Conservation (phyloP, 139 green algal species). For the Penium margaritaceum region DNA sequence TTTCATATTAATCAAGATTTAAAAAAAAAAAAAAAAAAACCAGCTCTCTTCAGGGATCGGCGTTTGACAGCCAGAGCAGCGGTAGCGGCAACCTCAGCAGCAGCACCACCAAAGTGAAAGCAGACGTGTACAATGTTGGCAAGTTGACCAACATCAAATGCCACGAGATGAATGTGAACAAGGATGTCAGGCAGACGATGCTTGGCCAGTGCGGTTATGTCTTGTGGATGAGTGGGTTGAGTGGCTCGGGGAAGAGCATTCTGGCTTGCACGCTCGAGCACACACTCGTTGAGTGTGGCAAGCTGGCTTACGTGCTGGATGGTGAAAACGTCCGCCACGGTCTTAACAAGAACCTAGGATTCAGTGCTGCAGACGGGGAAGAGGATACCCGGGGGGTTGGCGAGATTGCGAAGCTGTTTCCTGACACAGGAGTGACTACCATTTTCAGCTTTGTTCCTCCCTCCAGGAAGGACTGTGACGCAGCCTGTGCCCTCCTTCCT, state of each 20-base stretch:
- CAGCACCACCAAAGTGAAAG: no score
- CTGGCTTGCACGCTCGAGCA: constrained; percentile 66
- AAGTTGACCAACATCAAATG: constrained; percentile 5
- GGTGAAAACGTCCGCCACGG: constrained; percentile 88
- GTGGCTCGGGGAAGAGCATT: constrained; percentile 53
- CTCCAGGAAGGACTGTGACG: constrained; percentile 66
- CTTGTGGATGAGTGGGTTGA: constrained; percentile 81
- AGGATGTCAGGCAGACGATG: constrained; percentile 23
- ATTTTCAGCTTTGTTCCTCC: constrained; percentile 86
- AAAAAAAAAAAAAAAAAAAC: no score
- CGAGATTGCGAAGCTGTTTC: constrained; percentile 84
- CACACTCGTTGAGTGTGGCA: constrained; percentile 63
- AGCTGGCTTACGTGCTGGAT: constrained; percentile 71
- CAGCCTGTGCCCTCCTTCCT: constrained; percentile 55
- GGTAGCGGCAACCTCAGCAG: no score
- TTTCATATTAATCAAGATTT: no score
- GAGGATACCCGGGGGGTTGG: constrained; percentile 8
- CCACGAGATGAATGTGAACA: neutral
- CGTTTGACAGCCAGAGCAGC: no score
- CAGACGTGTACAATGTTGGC: neutral
- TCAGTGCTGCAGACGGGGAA: constrained; percentile 44
- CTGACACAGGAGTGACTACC: constrained; percentile 75
- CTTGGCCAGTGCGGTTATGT: constrained; percentile 76
- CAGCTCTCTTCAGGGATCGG: no score
- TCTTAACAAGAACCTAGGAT: constrained; percentile 82